A percentile compares a stretch with the other conserved stretches of the same genome.
Evolutionary conservation across 495 filamentous ascomycete genomes (phyloP).

Genomic region (Xylaria nigripes): DNA sequence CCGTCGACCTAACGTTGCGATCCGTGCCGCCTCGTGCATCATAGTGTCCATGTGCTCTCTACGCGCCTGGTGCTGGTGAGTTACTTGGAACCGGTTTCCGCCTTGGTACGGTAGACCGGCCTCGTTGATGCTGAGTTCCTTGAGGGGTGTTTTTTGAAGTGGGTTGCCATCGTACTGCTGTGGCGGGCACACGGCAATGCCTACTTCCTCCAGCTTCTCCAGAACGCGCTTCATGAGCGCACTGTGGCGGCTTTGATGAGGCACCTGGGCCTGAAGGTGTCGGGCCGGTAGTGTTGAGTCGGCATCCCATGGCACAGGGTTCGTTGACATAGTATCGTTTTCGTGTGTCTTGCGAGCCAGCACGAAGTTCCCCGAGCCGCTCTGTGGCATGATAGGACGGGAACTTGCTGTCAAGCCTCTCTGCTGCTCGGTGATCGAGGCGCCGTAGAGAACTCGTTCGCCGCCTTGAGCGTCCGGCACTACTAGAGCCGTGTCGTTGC

Average conservation of each 20-base stretch:
- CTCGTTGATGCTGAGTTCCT: background rate
- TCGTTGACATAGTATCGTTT: slow-evolving; percentile 17
- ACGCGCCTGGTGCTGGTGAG: background rate
- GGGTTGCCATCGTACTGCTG: background rate
- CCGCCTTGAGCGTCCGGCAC: slow-evolving; percentile 5
- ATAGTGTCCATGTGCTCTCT: slow-evolving; percentile 2
- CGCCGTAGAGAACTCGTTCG: slow-evolving; percentile 13
- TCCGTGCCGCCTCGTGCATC: slow-evolving; percentile 15
- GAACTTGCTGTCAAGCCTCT: slow-evolving; percentile 24
- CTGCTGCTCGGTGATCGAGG: background rate
- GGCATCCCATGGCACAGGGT: slow-evolving; percentile 7
- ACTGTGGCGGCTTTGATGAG: background rate
- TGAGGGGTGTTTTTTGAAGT: background rate
- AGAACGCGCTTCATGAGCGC: background rate
- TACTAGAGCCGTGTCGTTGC: slow-evolving; percentile 1
- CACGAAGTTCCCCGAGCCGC: slow-evolving; percentile 27
- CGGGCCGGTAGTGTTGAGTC: slow-evolving; percentile 13
- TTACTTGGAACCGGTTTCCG: background rate
- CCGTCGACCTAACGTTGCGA: slow-evolving; percentile 16
- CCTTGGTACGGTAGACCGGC: background rate
- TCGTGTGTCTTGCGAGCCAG: slow-evolving; percentile 18
- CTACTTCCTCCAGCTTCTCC: background rate
- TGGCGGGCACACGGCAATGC: background rate
- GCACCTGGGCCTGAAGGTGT: slow-evolving; percentile 3
- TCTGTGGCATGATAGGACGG: slow-evolving; percentile 29